phyloP scores from a whole-genome alignment of 202 grass and related monocot species.

The Schoenoplectus tabernaemontani region DNA sequence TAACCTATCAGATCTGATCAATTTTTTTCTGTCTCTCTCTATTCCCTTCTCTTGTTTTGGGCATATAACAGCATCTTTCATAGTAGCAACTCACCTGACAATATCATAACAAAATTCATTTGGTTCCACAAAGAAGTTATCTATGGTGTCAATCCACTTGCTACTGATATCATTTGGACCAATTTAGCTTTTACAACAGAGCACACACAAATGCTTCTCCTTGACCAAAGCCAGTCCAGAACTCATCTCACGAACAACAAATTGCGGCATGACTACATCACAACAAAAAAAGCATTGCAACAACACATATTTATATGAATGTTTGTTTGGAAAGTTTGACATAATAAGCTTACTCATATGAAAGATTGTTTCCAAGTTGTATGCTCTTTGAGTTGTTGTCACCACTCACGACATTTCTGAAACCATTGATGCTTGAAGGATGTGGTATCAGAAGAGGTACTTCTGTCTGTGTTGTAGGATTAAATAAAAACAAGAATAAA shows the following conservation, averaged over 20 bases:
- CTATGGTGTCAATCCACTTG: background rate
- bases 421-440: background rate
- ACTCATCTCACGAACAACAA: too few relatives aligned
- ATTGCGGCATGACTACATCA: too few relatives aligned
- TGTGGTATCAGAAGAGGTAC: background rate
- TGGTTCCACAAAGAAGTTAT: background rate
- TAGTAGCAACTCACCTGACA: background rate
- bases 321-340: background rate
- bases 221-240: background rate
- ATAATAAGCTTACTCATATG: background rate
- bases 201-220: background rate
- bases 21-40: background rate
- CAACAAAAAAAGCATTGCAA: background rate
- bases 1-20: background rate
- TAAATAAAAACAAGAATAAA: background rate
- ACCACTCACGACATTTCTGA: background rate
- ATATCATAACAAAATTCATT: background rate
- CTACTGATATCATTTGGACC: too few relatives aligned
- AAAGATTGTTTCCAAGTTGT: too few relatives aligned
- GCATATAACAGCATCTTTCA: background rate
- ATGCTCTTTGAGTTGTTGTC: background rate
- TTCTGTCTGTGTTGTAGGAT: background rate
- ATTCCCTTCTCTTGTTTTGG: background rate
- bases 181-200: too few relatives aligned
- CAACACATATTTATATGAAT: background rate